Evolutionary conservation across 129 eudicot species (phyloP).

Genomic region (Artemisia tridentata): DNA sequence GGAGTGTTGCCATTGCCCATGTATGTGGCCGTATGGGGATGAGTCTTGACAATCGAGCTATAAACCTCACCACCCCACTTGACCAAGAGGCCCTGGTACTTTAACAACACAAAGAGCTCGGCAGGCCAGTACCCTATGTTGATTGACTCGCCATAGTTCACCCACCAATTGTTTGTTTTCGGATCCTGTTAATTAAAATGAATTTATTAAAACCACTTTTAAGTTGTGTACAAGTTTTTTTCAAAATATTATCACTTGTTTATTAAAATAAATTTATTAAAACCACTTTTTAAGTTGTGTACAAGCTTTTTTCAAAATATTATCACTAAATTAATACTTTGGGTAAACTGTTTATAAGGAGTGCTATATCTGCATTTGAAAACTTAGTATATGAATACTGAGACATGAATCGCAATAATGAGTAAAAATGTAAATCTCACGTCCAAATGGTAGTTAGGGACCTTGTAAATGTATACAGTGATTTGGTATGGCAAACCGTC

Average conservation of each 20-base stretch:
- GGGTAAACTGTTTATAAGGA: too few species aligned
- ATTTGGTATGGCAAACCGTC: constrained; percentile 60
- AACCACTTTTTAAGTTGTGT: too few species aligned
- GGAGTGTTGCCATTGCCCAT: constrained; percentile 56
- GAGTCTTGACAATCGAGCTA: constrained; percentile 45
- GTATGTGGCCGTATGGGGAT: constrained; percentile 51
- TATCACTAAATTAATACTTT: too few species aligned
- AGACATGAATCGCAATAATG: too few species aligned
- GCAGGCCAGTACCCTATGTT: constrained; percentile 77
- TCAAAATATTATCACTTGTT: too few species aligned
- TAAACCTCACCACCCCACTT: constrained; percentile 82
- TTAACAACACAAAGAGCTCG: constrained; percentile 42
- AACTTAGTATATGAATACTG: too few species aligned
- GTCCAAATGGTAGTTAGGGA: not conserved
- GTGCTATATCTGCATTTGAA: too few species aligned
- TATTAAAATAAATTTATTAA: not conserved
- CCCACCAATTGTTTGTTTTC: constrained; percentile 61
- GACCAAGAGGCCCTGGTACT: constrained; percentile 41
- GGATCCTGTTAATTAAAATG: constrained; percentile 39
- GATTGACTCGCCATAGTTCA: constrained; percentile 44
- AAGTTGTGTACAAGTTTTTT: too few species aligned
- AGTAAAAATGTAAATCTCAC: not conserved
- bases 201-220: not conserved
- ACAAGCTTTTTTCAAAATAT: too few species aligned
- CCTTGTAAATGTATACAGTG: constrained; percentile 49